Evolutionary conservation across 306 rosid species (phyloP), one percentile per base, ranked within the genome.

Genomic region (Gleditsia sinensis): DNA sequence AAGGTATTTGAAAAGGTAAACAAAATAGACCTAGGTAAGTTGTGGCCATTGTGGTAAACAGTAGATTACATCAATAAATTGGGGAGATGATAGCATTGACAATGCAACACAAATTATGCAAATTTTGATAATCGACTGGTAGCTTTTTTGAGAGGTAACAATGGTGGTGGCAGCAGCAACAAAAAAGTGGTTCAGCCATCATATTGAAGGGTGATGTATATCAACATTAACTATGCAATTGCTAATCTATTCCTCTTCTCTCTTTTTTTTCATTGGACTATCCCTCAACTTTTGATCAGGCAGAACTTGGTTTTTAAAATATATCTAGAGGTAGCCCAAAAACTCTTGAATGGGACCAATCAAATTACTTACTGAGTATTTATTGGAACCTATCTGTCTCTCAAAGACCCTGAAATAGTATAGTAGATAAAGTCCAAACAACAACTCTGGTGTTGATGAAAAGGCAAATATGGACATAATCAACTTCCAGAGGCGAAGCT

Each of bases 381-480:
- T 95, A 58, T 92, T 95, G 80, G 99, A 90, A 73, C 99, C 98
- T 27, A 95, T 95, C 75, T 95, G 99, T 74, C 99, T 90, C 89
- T 95, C 99, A 69, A 95, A 95, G 75, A 95, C 94, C 85, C 99
- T 83, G 93, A 95, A 95, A 81, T 95, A 95, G 74, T 95, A 95
- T 19, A 90, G 92, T 62, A 95, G 87, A 80, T 88, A 95, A 69
- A 95, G 78, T 72, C 99, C 99, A 71, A 92, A 95, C 88, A 95
- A 79, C 86, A 92, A 86, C 78, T 95, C 99, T 4, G 99, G 99
- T 7, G 98, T 92, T 33, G 99, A 90, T 20, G 98, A 87, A 80
- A 95, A 95, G 70, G 98, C 67, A 87, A 92, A 88, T 74, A 78
- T 20, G 32, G 98, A 92, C 76, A 82, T 65, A 56, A 92, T 85